Percentiles rank a stretch among this genome's conserved stretches.
Conservation (phyloP, 352 stramenopile genomes). For the Achlya hypogyna region DNA sequence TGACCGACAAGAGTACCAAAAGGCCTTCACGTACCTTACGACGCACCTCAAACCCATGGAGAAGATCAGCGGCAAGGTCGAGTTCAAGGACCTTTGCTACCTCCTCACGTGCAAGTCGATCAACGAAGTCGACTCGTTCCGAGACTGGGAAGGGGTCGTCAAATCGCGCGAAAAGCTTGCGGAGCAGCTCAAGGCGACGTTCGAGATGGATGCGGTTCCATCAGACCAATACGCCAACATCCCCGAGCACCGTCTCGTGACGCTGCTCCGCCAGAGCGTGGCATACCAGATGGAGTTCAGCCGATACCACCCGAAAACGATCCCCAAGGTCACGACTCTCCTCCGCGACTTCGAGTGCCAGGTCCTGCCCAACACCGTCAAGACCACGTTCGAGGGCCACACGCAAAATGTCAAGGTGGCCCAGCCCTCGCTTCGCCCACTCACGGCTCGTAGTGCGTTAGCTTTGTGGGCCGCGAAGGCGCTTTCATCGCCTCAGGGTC, state of each 20-base stretch:
- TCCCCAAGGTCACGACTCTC: conserved; percentile 76
- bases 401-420: conserved; percentile 73
- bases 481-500: conserved; percentile 76
- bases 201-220: conserved; percentile 46
- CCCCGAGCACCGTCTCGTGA: conserved; percentile 64
- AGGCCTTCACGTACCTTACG: conserved; percentile 83
- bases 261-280: conserved; percentile 76
- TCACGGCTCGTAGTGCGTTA: conserved; percentile 37
- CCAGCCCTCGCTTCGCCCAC: background rate
- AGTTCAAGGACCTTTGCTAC: conserved; percentile 86
- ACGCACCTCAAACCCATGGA: conserved; percentile 84
- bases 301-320: conserved; percentile 76
- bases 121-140: conserved; percentile 69
- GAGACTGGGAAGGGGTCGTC: conserved; percentile 74
- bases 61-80: conserved; percentile 70
- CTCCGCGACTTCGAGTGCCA: conserved; percentile 82
- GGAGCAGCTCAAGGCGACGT: conserved; percentile 72
- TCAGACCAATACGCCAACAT: conserved; percentile 35
- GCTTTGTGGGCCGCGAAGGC: conserved; percentile 75
- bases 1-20: conserved; percentile 82
- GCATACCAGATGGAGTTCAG: conserved; percentile 88
- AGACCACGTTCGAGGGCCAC: conserved; percentile 78
- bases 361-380: conserved; percentile 76
- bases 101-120: conserved; percentile 84
- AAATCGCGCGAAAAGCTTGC: conserved; percentile 75